Conservation (phyloP, 139 green algal genomes). For the Chlorella sp. region DNA sequence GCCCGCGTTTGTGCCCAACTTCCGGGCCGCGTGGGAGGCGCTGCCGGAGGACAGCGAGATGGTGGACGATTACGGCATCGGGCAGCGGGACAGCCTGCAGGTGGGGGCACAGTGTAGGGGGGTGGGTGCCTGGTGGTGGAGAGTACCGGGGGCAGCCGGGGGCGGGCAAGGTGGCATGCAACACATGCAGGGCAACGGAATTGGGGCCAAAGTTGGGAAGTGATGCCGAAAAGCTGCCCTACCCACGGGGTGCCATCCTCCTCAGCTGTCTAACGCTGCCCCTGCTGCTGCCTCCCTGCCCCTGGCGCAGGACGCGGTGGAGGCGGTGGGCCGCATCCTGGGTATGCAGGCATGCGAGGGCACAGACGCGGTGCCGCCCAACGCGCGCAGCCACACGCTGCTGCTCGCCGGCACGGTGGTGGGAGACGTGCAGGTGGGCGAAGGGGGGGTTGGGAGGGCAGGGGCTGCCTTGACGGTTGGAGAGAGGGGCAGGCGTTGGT, state of each 20-base stretch:
- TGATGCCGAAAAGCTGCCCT: no score
- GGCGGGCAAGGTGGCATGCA: no score
- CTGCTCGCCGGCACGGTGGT: conserved; percentile 87
- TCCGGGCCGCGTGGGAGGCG: conserved; percentile 86
- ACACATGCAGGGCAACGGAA: no score
- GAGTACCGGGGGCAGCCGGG: not conserved
- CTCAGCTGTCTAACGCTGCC: not conserved
- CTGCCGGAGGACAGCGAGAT: conserved; percentile 76
- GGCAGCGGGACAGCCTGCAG: conserved; percentile 75
- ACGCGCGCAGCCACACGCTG: conserved; percentile 91
- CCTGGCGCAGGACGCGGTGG: conserved; percentile 82
- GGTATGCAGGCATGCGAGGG: conserved; percentile 95
- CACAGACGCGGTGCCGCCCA: conserved; percentile 92
- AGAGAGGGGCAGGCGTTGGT: no score
- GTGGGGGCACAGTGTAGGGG: not conserved
- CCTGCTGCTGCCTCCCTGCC: not conserved
- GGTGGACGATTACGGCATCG: conserved; percentile 94
- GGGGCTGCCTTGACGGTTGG: no score
- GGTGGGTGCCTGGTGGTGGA: not conserved
- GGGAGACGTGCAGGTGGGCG: conserved; percentile 59
- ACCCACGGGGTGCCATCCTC: no score
- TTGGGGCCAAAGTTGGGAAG: no score
- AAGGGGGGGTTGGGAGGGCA: not conserved
- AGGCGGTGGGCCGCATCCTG: conserved; percentile 89
- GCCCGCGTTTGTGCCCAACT: conserved; percentile 79